Percentiles rank a stretch among this genome's conserved stretches.
Conservation (phyloP, 2,329 filamentous ascomycete genomes). For the Colletotrichum tropicicola region DNA sequence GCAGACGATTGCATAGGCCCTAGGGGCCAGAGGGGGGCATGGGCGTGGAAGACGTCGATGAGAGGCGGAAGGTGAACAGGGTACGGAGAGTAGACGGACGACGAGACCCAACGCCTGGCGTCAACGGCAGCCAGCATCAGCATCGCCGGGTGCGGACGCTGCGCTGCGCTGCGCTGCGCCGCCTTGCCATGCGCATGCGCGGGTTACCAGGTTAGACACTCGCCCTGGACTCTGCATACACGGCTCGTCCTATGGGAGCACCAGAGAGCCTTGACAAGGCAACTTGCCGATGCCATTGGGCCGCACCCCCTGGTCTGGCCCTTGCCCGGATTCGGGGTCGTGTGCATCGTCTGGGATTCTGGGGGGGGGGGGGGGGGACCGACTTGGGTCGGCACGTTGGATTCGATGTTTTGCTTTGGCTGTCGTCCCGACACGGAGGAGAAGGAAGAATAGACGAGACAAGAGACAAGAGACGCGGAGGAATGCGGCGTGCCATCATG, state of each 20-base stretch:
- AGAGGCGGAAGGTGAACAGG: slow-evolving; percentile 8
- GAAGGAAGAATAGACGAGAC: neutral
- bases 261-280: slow-evolving; percentile 7
- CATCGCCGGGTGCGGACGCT: no score
- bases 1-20: no score
- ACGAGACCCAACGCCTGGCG: no score
- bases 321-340: slow-evolving; percentile 27
- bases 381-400: slow-evolving; percentile 3
- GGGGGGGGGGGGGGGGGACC: neutral
- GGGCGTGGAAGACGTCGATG: slow-evolving; percentile 13
- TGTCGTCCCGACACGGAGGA: neutral
- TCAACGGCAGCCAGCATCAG: no score
- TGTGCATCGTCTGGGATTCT: slow-evolving; percentile 20
- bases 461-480: neutral
- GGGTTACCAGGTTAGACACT: slow-evolving; percentile 38
- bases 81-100: slow-evolving; percentile 3
- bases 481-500: neutral
- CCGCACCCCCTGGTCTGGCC: slow-evolving; percentile 37
- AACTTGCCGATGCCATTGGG: slow-evolving; percentile 44
- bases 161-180: slow-evolving; percentile 54
- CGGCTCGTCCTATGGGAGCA: slow-evolving; percentile 42
- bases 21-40: no score
- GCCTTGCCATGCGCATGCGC: slow-evolving; percentile 42
- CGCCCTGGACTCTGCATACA: slow-evolving; percentile 40
- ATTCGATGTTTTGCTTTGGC: slow-evolving; percentile 5